A percentile compares a stretch with the other conserved stretches of the same genome.
Conservation (phyloP, 371 early-diverging fungal genomes). For the Saksenaea oblongispora region DNA sequence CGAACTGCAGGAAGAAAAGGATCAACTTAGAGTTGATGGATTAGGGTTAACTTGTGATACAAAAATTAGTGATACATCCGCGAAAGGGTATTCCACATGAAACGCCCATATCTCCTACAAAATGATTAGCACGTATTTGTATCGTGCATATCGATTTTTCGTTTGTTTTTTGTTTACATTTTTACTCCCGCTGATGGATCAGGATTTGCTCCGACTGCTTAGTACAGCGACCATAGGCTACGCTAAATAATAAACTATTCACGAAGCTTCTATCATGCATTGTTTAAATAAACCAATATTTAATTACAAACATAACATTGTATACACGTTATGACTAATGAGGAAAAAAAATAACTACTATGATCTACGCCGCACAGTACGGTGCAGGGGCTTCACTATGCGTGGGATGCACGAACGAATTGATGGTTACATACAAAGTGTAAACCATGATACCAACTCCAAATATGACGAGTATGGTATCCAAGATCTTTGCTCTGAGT, state of each 20-base stretch:
- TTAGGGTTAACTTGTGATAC: background rate
- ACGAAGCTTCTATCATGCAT: too few species aligned
- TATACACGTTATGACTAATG: too few species aligned
- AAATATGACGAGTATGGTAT: slow-evolving; percentile 49
- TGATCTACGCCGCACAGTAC: slow-evolving; percentile 12
- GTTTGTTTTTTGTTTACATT: background rate
- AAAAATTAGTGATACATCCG: background rate
- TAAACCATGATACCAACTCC: slow-evolving; percentile 54
- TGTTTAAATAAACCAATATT: too few species aligned
- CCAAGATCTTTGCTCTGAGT: slow-evolving; percentile 28
- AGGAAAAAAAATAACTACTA: too few species aligned
- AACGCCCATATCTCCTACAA: background rate
- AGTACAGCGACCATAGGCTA: too few species aligned
- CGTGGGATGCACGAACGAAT: slow-evolving; percentile 24
- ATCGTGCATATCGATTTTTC: background rate
- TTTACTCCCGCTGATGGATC: background rate
- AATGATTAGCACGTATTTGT: background rate
- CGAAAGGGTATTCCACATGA: background rate
- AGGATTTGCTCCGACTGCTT: too few species aligned
- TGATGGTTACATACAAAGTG: slow-evolving; percentile 41
- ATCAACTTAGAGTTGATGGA: background rate
- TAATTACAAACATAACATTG: too few species aligned
- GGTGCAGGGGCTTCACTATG: slow-evolving; percentile 10
- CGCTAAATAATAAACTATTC: too few species aligned
- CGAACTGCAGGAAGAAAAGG: background rate